Evolutionary conservation across 768 basidiomycete species (phyloP).

Genomic region (Piloderma croceum): DNA sequence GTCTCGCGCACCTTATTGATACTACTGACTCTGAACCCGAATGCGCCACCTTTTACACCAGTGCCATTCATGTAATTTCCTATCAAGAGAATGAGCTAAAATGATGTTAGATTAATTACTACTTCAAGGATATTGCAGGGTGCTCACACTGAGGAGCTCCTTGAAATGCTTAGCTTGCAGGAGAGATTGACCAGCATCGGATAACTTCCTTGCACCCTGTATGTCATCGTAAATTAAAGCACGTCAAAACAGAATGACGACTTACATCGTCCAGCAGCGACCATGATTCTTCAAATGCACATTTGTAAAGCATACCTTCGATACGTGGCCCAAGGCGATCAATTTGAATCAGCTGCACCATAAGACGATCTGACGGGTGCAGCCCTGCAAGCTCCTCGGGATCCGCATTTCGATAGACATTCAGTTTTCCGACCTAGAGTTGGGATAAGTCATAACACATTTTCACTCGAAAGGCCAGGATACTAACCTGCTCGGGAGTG

Average conservation of each 20-base stretch:
- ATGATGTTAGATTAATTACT: no score
- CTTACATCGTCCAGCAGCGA: slow-evolving; percentile 74
- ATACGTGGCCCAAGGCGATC: slow-evolving; percentile 82
- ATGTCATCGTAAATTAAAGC: slow-evolving; percentile 7
- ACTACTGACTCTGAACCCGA: slow-evolving; percentile 94
- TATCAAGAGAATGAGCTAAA: slow-evolving; percentile 82
- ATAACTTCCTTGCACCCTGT: slow-evolving; percentile 76
- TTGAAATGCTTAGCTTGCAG: slow-evolving; percentile 84
- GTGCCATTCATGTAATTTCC: slow-evolving; percentile 99
- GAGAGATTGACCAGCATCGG: slow-evolving; percentile 74
- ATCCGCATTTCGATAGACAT: slow-evolving; percentile 82
- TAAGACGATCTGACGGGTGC: slow-evolving; percentile 92
- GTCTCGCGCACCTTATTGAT: slow-evolving; percentile 76
- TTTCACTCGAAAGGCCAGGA: background rate
- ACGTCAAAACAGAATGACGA: slow-evolving; percentile 4
- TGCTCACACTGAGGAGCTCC: slow-evolving; percentile 74
- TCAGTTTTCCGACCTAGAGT: slow-evolving; percentile 76
- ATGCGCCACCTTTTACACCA: slow-evolving; percentile 93
- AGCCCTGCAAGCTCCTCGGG: slow-evolving; percentile 79
- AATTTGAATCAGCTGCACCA: slow-evolving; percentile 96
- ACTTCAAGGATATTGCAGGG: background rate
- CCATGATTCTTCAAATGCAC: slow-evolving; percentile 83
- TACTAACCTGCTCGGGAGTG: slow-evolving; percentile 76
- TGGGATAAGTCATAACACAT: background rate
- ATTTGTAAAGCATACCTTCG: slow-evolving; percentile 93